Evolutionary conservation across 2,329 filamentous ascomycete species (phyloP), one percentile per base, ranked within the genome.

Genomic region (Phyllosticta citriasiana): DNA sequence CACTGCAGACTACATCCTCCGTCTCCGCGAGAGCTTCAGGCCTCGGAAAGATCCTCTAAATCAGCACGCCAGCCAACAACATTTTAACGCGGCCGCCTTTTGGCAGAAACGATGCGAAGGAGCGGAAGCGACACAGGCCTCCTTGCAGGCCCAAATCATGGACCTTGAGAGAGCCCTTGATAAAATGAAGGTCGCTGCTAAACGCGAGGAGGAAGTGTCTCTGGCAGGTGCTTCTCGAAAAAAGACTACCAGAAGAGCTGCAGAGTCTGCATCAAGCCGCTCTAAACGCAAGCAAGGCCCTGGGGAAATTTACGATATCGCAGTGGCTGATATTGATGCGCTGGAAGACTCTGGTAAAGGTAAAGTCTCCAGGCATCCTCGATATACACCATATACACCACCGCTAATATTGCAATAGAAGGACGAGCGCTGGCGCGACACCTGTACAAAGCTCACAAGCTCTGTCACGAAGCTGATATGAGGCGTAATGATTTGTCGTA

Each of bases 31-130:
- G 53, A 73, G 77, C 19, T 56, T 71, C n/a, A 67, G 69, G 54
- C 67, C 64, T 2, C 67, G 65, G 2, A 63, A 53, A 30, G 27
- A 55, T 26, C 64, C 67, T 16, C 62, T 67, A 1, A 62, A 64
- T 25, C 60, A 68, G 3, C 62, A 69, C 19, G 67, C 64, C 27
- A 66, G 70, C 16, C 55, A 64, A 0, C 65, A 66, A 9, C 72
- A 77, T 54, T 66, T 79, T 24, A 74, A 78, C 61, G 67, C 73
- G 14, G 72, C 73, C 10, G 65, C 71, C 3, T 78, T 72, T 61
- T 78, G 76, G 76, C 64, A 66, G 33, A 65, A 71, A 7, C 66
- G 67, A 53, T 71, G 64, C 51, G 63, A 66, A 19, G 58, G 59
- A 24, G 60, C 65, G 0, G 67, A 74, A n/a, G 61, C 65, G 5